Evolutionary conservation across 2,329 filamentous ascomycete species (phyloP).

Genomic region (Ascomycota sp.): DNA sequence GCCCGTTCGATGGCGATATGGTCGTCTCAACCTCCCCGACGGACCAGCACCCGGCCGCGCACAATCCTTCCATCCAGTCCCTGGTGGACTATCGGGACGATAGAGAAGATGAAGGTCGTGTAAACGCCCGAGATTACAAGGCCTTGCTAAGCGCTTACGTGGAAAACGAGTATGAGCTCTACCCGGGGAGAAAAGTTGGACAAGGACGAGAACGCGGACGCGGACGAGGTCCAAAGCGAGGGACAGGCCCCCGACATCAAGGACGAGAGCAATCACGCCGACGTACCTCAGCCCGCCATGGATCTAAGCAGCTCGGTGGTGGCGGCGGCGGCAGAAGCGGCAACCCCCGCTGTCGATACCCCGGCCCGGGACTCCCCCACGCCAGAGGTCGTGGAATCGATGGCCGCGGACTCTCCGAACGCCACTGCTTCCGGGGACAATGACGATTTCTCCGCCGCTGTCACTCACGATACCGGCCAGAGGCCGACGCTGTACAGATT

Average conservation of each 20-base stretch:
- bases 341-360: conserved; percentile 18
- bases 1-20: no score
- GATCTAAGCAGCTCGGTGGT: conserved; percentile 11
- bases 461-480: conserved; percentile 13
- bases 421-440: conserved; percentile 11
- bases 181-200: conserved; percentile 8
- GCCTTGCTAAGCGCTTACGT: conserved; percentile 21
- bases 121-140: no score
- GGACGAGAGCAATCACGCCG: conserved; percentile 7
- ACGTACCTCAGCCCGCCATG: no score
- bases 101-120: neutral
- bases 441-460: conserved; percentile 14
- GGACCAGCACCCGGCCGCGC: no score
- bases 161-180: conserved; percentile 16
- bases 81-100: neutral
- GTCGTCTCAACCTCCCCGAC: no score
- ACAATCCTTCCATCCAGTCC: no score
- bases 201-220: neutral
- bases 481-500: conserved; percentile 19
- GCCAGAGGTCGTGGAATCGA: conserved; percentile 17
- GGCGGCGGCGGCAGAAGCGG: conserved; percentile 11
- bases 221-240: no score
- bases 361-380: conserved; percentile 18
- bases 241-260: conserved; percentile 2
- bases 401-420: conserved; percentile 17